phyloP scores from a whole-genome alignment of 805 yeast species.

The Suhomyces tanzawaensis region DNA sequence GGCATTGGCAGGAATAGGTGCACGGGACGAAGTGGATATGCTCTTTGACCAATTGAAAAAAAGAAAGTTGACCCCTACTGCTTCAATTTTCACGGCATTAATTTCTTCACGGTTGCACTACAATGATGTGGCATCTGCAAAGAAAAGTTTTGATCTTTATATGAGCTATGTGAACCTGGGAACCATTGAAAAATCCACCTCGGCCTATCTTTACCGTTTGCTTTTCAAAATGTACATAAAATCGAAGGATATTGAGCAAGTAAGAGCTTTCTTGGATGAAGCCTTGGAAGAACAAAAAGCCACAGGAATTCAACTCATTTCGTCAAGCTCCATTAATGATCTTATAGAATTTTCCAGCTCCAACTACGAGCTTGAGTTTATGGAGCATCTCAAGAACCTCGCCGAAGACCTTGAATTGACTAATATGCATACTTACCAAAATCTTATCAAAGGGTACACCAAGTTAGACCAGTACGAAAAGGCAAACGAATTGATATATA shows the following conservation, averaged over 20 bases:
- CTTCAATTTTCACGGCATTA: conserved; percentile 43
- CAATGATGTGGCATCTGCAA: conserved; percentile 35
- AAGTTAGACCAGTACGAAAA: conserved; percentile 27
- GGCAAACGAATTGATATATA: conserved; percentile 31
- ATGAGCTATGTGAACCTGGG: conserved; percentile 17
- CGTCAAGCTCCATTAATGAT: conserved; percentile 13
- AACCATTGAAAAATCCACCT: conserved; percentile 15
- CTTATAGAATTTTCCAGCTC: conserved; percentile 22
- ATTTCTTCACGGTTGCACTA: conserved; percentile 40
- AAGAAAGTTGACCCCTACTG: conserved; percentile 48
- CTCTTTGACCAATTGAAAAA: conserved; percentile 48
- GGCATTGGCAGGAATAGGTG: conserved; percentile 53
- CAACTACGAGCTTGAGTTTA: conserved; percentile 19
- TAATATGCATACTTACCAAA: conserved; percentile 25
- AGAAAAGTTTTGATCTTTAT: conserved; percentile 26
- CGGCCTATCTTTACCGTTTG: conserved; percentile 24
- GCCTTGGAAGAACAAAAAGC: conserved; percentile 18
- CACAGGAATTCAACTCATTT: conserved; percentile 15
- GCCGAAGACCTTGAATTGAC: conserved; percentile 18
- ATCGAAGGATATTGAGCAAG: conserved; percentile 24
- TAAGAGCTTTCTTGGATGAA: conserved; percentile 24
- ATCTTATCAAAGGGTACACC: conserved; percentile 28
- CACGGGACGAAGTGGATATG: conserved; percentile 44
- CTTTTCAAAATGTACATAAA: conserved; percentile 27
- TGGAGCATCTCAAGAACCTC: conserved; percentile 15